Conservation (phyloP, 2,329 filamentous ascomycete genomes). For the Phialophora verrucosa region DNA sequence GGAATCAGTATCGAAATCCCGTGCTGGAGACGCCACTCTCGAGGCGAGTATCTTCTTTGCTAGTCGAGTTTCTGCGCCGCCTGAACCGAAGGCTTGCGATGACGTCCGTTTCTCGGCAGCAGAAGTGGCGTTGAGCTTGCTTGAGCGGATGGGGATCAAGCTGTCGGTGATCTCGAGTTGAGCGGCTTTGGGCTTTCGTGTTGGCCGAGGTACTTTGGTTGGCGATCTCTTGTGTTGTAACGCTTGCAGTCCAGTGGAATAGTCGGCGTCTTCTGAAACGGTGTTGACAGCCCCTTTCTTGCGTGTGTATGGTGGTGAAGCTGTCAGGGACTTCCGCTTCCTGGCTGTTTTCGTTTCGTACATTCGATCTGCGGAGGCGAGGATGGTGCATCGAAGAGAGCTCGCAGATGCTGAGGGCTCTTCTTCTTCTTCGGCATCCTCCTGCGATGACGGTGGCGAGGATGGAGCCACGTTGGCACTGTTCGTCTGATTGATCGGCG, state of each 20-base stretch:
- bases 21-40: background rate
- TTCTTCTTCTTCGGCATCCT: conserved; percentile 2
- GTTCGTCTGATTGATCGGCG: conserved; percentile 15
- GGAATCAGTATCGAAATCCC: background rate
- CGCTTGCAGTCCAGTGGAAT: background rate
- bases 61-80: background rate
- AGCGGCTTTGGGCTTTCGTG: background rate
- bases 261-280: background rate
- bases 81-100: background rate
- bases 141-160: conserved; percentile 1
- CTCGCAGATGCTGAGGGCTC: conserved; percentile 7
- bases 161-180: background rate
- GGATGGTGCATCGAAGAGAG: conserved; percentile 9
- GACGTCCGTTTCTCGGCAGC: conserved; percentile 3
- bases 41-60: conserved; percentile 3
- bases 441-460: background rate
- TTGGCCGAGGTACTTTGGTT: background rate
- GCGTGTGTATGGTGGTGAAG: conserved; percentile 6
- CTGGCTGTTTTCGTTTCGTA: conserved; percentile 2
- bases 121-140: conserved; percentile 4
- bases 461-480: background rate
- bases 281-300: conserved; percentile 9
- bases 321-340: conserved; percentile 12
- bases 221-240: background rate
- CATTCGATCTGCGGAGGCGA: conserved; percentile 16